Evolutionary conservation across 2,329 filamentous ascomycete genomes (phyloP).

Genomic region (Simplicillium aogashimaense): DNA sequence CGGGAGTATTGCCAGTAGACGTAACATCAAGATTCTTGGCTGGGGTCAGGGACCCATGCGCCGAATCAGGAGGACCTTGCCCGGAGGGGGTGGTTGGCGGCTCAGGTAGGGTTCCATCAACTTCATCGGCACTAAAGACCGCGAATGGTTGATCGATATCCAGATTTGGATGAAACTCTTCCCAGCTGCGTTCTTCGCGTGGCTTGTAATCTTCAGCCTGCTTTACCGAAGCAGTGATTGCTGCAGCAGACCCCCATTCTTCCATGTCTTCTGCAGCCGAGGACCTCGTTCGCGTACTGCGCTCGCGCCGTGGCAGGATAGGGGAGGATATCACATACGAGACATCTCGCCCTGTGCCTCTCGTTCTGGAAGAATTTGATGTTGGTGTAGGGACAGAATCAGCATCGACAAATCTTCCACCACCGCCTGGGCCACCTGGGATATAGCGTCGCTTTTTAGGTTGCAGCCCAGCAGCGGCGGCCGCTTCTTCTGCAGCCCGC

Average conservation of each 20-base stretch:
- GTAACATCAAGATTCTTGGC: slow-evolving; percentile 33
- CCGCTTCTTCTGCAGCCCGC: slow-evolving; percentile 21
- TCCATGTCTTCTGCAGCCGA: slow-evolving; percentile 43
- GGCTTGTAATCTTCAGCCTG: slow-evolving; percentile 97
- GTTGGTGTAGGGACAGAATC: slow-evolving; percentile 31
- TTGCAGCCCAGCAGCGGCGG: slow-evolving; percentile 46
- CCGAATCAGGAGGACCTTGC: slow-evolving; percentile 26
- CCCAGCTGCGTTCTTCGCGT: slow-evolving; percentile 91
- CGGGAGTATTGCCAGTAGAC: slow-evolving; percentile 31
- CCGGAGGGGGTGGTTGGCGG: slow-evolving; percentile 22
- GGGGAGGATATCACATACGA: slow-evolving; percentile 23
- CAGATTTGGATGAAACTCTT: slow-evolving; percentile 92
- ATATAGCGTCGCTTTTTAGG: slow-evolving; percentile 69
- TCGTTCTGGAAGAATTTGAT: slow-evolving; percentile 41
- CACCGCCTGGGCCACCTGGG: slow-evolving; percentile 77
- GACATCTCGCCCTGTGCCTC: slow-evolving; percentile 36
- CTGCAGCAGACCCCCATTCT: slow-evolving; percentile 78
- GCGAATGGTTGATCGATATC: slow-evolving; percentile 77
- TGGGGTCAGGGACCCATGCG: slow-evolving; percentile 34
- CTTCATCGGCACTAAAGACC: slow-evolving; percentile 71
- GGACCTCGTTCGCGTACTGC: slow-evolving; percentile 43
- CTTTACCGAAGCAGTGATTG: slow-evolving; percentile 76
- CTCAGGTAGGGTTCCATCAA: slow-evolving; percentile 61
- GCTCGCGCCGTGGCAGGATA: slow-evolving; percentile 45
- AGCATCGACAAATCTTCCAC: slow-evolving; percentile 72